These are phyloP conservation scores for Apiotrichum mycotoxinovorans DNA, from an alignment of 1,284 basidiomycete genomes.

Conservation along the genomic window DNA sequence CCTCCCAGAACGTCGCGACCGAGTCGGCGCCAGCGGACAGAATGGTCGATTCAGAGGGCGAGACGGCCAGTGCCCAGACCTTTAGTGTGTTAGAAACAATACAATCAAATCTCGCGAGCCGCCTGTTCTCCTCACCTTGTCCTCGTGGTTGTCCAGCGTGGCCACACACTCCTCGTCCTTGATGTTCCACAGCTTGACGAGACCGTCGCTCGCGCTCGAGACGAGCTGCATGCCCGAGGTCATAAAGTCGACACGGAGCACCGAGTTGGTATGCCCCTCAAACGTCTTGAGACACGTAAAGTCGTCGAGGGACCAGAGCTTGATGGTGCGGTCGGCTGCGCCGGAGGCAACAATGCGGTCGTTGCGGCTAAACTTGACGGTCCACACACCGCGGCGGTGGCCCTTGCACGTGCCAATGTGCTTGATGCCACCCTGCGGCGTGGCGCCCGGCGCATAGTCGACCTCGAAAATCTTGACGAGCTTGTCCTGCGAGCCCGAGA, in stretches of 20 bases:
- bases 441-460: constrained; percentile 53
- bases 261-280: constrained; percentile 94
- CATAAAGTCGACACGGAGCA: constrained; percentile 87
- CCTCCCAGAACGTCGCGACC: constrained; percentile 87
- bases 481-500: constrained; percentile 92
- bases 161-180: constrained; percentile 78
- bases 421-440: constrained; percentile 57
- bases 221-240: constrained; percentile 80
- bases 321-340: constrained; percentile 90
- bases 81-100: constrained; percentile 11
- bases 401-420: constrained; percentile 87
- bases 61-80: constrained; percentile 89
- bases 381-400: constrained; percentile 96
- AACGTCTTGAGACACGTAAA: constrained; percentile 90
- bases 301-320: constrained; percentile 89
- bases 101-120: too few relatives aligned
- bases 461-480: constrained; percentile 88
- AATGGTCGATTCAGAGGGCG: constrained; percentile 70
- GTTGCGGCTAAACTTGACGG: constrained; percentile 76
- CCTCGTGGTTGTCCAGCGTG: constrained; percentile 94
- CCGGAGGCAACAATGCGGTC: constrained; percentile 87
- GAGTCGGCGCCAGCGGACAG: constrained; percentile 94
- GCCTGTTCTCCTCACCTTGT: constrained; percentile 63
- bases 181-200: constrained; percentile 95
- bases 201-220: constrained; percentile 84